A percentile compares a stretch with the other conserved stretches of the same genome.
Conservation (phyloP, 2,329 filamentous ascomycete species). For the Fusarium sp. region DNA sequence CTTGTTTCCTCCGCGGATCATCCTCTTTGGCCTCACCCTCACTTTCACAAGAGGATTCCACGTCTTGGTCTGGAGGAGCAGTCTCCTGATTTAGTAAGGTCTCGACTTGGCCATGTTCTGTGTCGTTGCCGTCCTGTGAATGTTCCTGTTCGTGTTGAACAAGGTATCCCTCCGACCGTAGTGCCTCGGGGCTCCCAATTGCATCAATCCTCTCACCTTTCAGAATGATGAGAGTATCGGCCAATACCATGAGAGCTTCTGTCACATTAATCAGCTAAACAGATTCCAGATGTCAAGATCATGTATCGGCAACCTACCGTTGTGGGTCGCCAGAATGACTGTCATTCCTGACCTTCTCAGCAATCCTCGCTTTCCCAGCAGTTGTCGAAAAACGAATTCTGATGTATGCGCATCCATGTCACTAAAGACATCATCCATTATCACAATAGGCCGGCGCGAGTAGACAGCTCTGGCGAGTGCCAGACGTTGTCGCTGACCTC, state of each 20-base stretch:
- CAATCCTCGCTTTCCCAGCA: slow-evolving; percentile 12
- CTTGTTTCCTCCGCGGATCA: too few species aligned
- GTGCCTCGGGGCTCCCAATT: neutral
- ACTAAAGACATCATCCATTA: slow-evolving; percentile 54
- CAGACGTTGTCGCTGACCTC: slow-evolving; percentile 1
- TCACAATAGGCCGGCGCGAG: slow-evolving; percentile 36
- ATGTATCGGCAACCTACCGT: neutral
- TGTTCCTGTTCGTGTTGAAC: neutral
- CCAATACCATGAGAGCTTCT: neutral
- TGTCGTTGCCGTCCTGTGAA: neutral
- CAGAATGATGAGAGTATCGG: neutral
- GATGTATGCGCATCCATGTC: slow-evolving; percentile 41
- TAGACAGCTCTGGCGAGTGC: neutral
- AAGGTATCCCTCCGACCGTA: neutral
- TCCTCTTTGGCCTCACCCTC: too few species aligned
- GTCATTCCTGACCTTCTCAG: slow-evolving; percentile 7
- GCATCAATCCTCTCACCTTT: neutral
- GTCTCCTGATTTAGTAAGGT: too few species aligned
- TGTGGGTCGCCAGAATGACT: slow-evolving; percentile 20
- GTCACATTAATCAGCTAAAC: neutral
- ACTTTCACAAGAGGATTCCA: too few species aligned
- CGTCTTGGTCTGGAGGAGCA: neutral
- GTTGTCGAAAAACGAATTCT: slow-evolving; percentile 18
- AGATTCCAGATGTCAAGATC: neutral
- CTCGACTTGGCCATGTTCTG: neutral